Evolutionary conservation across 441 rosid genomes (phyloP).

Genomic region (Raphanus hybrid): DNA sequence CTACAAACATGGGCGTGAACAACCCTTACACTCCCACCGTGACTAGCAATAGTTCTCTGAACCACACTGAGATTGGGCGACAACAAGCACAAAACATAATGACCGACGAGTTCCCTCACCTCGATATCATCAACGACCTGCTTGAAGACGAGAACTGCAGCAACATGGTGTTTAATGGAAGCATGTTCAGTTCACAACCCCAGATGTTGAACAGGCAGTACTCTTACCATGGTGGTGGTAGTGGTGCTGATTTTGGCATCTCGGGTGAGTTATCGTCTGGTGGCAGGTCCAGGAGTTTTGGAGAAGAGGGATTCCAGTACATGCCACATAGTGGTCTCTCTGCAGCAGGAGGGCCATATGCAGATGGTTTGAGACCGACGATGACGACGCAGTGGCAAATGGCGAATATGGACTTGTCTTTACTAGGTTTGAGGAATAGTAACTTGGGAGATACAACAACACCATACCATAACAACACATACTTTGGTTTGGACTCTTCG

Average conservation of each 20-base stretch:
- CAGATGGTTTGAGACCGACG: too few relatives aligned
- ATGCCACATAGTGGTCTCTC: too few relatives aligned
- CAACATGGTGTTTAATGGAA: slow-evolving; percentile 46
- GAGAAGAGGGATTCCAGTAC: too few relatives aligned
- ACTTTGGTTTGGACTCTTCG: too few relatives aligned
- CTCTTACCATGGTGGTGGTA: slow-evolving; percentile 52
- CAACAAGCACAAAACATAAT: slow-evolving; percentile 55
- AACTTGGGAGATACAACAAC: too few relatives aligned
- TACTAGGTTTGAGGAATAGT: too few relatives aligned
- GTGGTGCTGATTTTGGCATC: slow-evolving; percentile 47
- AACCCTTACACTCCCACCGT: slow-evolving; percentile 18
- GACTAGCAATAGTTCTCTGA: slow-evolving; percentile 29
- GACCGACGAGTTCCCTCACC: slow-evolving; percentile 92
- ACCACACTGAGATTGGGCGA: slow-evolving; percentile 32
- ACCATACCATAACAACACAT: too few relatives aligned
- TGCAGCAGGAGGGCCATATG: too few relatives aligned
- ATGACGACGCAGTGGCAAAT: too few relatives aligned
- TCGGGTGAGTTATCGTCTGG: slow-evolving; percentile 47
- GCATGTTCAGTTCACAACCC: slow-evolving; percentile 48
- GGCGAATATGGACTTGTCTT: too few relatives aligned
- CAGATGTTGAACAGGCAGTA: slow-evolving; percentile 56
- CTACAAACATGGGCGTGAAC: slow-evolving; percentile 26
- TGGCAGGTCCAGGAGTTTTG: too few relatives aligned
- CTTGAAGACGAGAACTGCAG: slow-evolving; percentile 88
- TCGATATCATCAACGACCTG: slow-evolving; percentile 94